Conservation (phyloP, 2,329 filamentous ascomycete genomes). For the Orbilia brochopaga region DNA sequence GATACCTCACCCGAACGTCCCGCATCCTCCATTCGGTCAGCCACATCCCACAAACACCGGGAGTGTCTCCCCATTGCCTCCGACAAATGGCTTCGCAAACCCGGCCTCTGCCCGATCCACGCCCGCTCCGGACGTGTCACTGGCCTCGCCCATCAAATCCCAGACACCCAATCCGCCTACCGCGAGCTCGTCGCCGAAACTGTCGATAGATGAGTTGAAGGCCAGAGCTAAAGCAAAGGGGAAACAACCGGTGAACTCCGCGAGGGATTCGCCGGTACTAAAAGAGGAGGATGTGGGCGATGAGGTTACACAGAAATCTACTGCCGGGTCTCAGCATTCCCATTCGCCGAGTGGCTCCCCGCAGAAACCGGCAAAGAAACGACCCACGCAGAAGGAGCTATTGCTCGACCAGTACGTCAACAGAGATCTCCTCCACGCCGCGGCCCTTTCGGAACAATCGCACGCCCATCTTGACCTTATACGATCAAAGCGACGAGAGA, state of each 20-base stretch:
- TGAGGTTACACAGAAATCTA: conserved; percentile 16
- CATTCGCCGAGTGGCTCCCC: conserved; percentile 29
- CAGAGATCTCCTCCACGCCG: conserved; percentile 68
- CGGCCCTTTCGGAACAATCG: conserved; percentile 62
- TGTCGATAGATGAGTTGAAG: conserved; percentile 42
- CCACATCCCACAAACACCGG: conserved; percentile 20
- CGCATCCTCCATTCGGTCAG: conserved; percentile 32
- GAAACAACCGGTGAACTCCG: conserved; percentile 30
- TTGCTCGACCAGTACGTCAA: conserved; percentile 68
- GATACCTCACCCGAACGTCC: conserved; percentile 36
- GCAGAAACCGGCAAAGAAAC: conserved; percentile 44
- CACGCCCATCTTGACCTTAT: conserved; percentile 57
- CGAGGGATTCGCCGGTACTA: conserved; percentile 27
- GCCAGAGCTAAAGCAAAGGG: conserved; percentile 39
- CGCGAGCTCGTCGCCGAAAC: conserved; percentile 39
- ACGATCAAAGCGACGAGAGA: conserved; percentile 68
- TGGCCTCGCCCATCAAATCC: conserved; percentile 36
- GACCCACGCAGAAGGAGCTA: conserved; percentile 53
- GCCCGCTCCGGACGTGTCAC: conserved; percentile 31
- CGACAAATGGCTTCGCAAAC: conserved; percentile 43
- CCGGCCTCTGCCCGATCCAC: conserved; percentile 31
- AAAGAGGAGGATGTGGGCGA: conserved; percentile 39
- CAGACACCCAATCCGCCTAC: conserved; percentile 33
- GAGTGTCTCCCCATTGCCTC: conserved; percentile 40
- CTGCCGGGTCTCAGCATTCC: conserved; percentile 11